Base-by-base conservation (phyloP, 495 filamentous ascomycete genomes). In the Neurospora terricola region DNA sequence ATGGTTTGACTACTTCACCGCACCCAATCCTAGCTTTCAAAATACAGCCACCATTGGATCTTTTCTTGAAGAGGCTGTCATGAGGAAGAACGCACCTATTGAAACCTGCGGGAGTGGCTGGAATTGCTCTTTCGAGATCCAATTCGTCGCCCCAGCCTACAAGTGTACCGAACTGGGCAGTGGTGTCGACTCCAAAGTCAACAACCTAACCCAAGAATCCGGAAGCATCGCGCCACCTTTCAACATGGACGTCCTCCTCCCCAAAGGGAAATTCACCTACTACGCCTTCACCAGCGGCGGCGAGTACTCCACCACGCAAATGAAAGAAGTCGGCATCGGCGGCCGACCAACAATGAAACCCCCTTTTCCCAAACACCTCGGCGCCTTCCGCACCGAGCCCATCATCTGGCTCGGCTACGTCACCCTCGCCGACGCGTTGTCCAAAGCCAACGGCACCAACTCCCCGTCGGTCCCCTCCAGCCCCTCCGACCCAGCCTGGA, bases 1-100 rank as follows among this genome's bases (percentile, higher is more conserved):
- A 36, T 82, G 80, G 80, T 81, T 82, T 39, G 82, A 83, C 71
- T 83, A 83, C 42, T 82, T 79, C 69, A 81, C 80, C 2, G 76
- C 72, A 18, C 72, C 80, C 1, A 75, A 43, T 42, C 77, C 78
- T 5, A 74, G 62, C 8, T 76, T 82, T 30, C 70, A 72, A 59
- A 77, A 77, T 27, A 75, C 76, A 9, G 73, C 77, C 45, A 79
- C 78, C 5, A 75, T 80, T 7, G 77, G 77, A 7, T 80, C 80
- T n/a, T 82, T 75, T 14, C 71, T 80, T 68, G 79, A 76, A 18
- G 72, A 80, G 69, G 74, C 77, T 2, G 73, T 83, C 11, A 71
- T 73, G 38, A 72, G 73, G 38, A 79, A 71, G 68, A 75, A 76
- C 30, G 78, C 75, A 3, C 75, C 73, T 39, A 66, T 76, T 14